Evolutionary conservation across 108 stramenopile genomes (phyloP), one percentile per base, ranked within the genome.

Genomic region (Seminavis robusta): DNA sequence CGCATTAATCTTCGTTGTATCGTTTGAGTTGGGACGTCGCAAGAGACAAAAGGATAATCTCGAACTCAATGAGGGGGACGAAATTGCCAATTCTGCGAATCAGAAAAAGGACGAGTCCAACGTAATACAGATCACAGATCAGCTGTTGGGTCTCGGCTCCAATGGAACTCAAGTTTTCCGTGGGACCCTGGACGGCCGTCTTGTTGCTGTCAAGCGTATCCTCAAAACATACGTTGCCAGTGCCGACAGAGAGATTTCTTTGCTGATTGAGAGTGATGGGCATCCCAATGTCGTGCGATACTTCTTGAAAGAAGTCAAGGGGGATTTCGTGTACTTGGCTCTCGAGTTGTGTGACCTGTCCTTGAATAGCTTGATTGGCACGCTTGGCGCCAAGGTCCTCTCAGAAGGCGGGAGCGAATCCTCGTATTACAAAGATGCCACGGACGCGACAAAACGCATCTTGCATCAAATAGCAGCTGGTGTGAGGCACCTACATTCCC

Each of bases 81-180:
- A 8, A 39, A 21, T 27, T 20, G 17, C 45, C 27, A 13, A 24
- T 3, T 5, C 19, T 4, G 24, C 53, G 17, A 47, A 45, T 44
- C 38, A 44, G 9, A 21, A 8, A 30, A 41, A 43, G 25, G 50
- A 53, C 16, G 64, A 73, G 28, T 71, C 61, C 38, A 69, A 70
- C 30, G 70, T 85, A 25, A 94, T 94, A n/a, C 77, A 83, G 48
- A 88, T 98, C n/a, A 69, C 71, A 13, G 90, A 94, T 21, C 79
- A 76, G 32, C 79, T 93, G 30, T 73, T 98, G 7, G 97, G 97
- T 6, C 94, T 84, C 66, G 97, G 97, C 0, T 90, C 92, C 4
- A 94, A 96, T 61, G 97, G 97, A n/a, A 98, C 97, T 6, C 93
- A 96, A 11, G 95, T 98, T 0, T 97, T 92, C 62, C 80, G 83